Evolutionary conservation across 306 rosid genomes (phyloP).

Genomic region (Quercus engelmannii): DNA sequence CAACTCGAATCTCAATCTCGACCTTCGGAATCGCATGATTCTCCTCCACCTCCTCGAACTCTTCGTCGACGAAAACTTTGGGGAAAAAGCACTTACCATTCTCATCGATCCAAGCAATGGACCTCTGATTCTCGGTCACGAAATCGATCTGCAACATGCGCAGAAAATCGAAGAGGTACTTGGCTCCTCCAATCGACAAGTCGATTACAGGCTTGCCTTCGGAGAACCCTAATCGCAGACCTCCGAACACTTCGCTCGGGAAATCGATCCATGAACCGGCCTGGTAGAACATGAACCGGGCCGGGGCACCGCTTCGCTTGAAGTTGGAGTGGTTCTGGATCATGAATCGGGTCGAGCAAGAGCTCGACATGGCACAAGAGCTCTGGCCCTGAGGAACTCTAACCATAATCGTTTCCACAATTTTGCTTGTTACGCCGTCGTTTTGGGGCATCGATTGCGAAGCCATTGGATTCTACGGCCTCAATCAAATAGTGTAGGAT

Average conservation of each 20-base stretch:
- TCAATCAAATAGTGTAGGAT: neutral
- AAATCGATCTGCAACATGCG: conserved; percentile 56
- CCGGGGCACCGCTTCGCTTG: conserved; percentile 36
- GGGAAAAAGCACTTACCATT: conserved; percentile 50
- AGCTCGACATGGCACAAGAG: neutral
- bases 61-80: conserved; percentile 33
- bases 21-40: conserved; percentile 2
- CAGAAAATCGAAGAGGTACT: conserved; percentile 39
- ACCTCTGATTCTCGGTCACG: conserved; percentile 36
- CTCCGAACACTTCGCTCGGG: conserved; percentile 19
- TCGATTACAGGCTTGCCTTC: conserved; percentile 33
- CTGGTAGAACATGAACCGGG: conserved; percentile 49
- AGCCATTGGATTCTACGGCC: conserved; percentile 44
- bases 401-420: conserved; percentile 21
- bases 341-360: conserved; percentile 10
- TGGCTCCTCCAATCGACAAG: conserved; percentile 32
- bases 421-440: neutral
- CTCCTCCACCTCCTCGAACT: conserved; percentile 8
- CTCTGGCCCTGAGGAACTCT: neutral
- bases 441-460: neutral
- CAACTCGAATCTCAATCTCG: conserved; percentile 30
- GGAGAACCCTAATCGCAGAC: conserved; percentile 29
- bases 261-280: conserved; percentile 46
- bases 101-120: conserved; percentile 64
- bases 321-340: conserved; percentile 34